These are phyloP conservation scores for Saccharomyces hybrid DNA, from an alignment of 1,139 yeast species.

Conservation along the genomic window DNA sequence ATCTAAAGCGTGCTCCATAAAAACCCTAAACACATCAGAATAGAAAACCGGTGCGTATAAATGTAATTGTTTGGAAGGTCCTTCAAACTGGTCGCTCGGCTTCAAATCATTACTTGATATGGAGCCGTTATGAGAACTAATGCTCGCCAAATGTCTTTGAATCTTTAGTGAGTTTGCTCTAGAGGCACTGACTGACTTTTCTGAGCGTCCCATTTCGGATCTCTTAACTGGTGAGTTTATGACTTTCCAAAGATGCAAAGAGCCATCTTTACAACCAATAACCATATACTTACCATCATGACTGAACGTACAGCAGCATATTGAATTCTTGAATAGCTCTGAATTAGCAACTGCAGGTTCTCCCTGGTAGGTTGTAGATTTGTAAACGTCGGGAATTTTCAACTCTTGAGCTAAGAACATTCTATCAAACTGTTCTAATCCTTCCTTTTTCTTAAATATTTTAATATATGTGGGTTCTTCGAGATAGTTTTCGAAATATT, in stretches of 20 bases:
- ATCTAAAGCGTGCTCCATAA: constrained; percentile 61
- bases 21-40: constrained; percentile 54
- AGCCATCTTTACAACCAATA: constrained; percentile 68
- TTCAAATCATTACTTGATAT: background rate
- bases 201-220: constrained; percentile 34
- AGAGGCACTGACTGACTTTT: constrained; percentile 5
- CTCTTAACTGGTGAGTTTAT: constrained; percentile 62
- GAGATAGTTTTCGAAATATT: constrained; percentile 34
- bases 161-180: constrained; percentile 6
- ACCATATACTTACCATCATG: constrained; percentile 77
- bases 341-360: constrained; percentile 3
- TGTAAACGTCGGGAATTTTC: constrained; percentile 21
- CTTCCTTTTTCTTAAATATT: constrained; percentile 38
- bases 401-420: constrained; percentile 77
- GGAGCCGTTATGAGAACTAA: constrained; percentile 3
- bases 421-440: constrained; percentile 42
- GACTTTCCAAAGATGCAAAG: constrained; percentile 72
- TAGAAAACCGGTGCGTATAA: constrained; percentile 73
- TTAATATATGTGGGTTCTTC: constrained; percentile 48
- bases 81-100: background rate
- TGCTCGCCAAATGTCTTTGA: constrained; percentile 3
- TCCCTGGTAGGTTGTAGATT: background rate
- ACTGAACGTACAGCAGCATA: constrained; percentile 42
- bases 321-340: background rate
- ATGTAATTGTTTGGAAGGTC: constrained; percentile 2